phyloP scores from a whole-genome alignment of 2,329 filamentous ascomycete species.

The Uncinocarpus reesii region DNA sequence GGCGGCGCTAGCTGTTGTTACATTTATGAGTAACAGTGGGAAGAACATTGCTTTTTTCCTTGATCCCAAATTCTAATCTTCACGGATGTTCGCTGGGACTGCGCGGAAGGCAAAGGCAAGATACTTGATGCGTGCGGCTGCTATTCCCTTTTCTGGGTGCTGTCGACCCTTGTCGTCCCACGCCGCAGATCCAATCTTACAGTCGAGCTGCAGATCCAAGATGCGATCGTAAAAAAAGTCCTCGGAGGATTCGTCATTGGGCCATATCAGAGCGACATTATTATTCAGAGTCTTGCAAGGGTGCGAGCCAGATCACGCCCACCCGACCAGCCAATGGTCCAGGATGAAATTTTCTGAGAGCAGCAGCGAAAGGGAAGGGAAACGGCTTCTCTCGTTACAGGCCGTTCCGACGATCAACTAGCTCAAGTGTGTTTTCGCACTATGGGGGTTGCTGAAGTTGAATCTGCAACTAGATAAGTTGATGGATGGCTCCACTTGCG shows the following conservation, averaged over 20 bases:
- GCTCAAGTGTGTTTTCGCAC: too few relatives aligned
- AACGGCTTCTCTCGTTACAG: neutral
- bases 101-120: too few relatives aligned
- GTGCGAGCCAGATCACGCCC: neutral
- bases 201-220: constrained; percentile 1
- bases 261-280: neutral
- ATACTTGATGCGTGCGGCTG: neutral
- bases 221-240: neutral
- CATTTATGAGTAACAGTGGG: neutral
- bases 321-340: neutral
- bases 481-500: too few relatives aligned
- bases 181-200: constrained; percentile 1
- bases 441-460: too few relatives aligned
- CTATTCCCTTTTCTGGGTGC: neutral
- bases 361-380: too few relatives aligned
- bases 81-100: too few relatives aligned
- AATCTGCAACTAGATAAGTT: too few relatives aligned
- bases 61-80: too few relatives aligned
- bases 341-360: neutral
- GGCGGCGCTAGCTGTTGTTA: neutral
- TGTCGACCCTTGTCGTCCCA: neutral
- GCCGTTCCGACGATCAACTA: neutral
- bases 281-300: neutral
- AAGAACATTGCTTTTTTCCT: neutral
- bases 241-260: neutral